These are phyloP conservation scores for Tetrahymena borealis DNA, from an alignment of 73 alveolate species.

Conservation along the genomic window DNA sequence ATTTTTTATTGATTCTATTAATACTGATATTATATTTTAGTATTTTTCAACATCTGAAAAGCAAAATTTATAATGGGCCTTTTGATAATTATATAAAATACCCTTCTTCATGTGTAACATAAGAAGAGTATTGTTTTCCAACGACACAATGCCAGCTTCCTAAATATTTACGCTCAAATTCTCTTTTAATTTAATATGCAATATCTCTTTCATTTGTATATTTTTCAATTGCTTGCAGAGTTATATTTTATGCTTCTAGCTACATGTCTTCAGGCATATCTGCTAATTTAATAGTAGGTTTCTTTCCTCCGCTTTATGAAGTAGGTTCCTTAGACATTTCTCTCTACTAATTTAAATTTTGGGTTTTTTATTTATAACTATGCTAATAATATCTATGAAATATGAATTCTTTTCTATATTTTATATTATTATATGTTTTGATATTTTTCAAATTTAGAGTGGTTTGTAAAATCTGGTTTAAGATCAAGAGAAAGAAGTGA, in stretches of 20 bases:
- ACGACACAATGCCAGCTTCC: neutral
- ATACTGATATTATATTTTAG: neutral
- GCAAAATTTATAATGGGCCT: neutral
- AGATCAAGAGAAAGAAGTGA: too few relatives aligned
- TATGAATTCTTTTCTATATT: neutral
- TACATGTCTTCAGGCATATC: neutral
- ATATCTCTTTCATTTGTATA: neutral
- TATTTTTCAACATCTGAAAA: neutral
- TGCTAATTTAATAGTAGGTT: neutral
- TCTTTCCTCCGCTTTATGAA: neutral
- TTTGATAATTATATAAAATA: neutral
- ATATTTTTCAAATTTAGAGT: too few relatives aligned
- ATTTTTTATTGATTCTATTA: neutral
- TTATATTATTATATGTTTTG: too few relatives aligned
- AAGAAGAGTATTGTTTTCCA: neutral
- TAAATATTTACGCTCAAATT: neutral
- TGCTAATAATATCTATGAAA: neutral
- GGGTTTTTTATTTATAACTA: neutral
- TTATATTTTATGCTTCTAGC: neutral
- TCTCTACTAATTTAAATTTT: neutral
- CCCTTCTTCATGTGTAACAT: neutral
- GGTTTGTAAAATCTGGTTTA: too few relatives aligned
- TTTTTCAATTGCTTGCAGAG: neutral
- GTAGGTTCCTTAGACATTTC: neutral
- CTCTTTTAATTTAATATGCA: neutral